phyloP scores from a whole-genome alignment of 2,329 filamentous ascomycete species.

The Penicillium sp. region DNA sequence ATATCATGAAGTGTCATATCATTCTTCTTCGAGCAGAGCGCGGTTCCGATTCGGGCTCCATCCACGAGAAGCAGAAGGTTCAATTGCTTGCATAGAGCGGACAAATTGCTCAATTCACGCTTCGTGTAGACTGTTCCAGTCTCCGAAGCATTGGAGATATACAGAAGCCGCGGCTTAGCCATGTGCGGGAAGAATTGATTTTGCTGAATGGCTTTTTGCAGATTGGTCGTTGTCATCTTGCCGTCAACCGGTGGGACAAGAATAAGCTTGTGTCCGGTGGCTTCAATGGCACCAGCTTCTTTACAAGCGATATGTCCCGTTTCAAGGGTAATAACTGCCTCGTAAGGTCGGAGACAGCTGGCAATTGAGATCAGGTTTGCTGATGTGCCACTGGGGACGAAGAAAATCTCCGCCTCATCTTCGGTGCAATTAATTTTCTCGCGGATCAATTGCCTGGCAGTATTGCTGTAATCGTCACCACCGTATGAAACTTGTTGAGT shows the following conservation, averaged over 20 bases:
- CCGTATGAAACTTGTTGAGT: constrained; percentile 53
- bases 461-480: constrained; percentile 46
- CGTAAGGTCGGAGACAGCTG: constrained; percentile 52
- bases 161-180: constrained; percentile 54
- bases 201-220: constrained; percentile 47
- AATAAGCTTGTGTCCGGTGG: constrained; percentile 56
- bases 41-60: constrained; percentile 49
- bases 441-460: constrained; percentile 47
- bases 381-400: constrained; percentile 55
- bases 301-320: constrained; percentile 53
- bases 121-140: constrained; percentile 52
- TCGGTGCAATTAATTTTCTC: constrained; percentile 27
- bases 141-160: constrained; percentile 56
- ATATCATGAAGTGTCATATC: constrained; percentile 50
- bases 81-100: constrained; percentile 44
- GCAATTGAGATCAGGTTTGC: constrained; percentile 56
- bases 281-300: constrained; percentile 55
- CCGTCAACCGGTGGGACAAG: constrained; percentile 48
- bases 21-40: constrained; percentile 45
- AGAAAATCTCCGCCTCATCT: constrained; percentile 51
- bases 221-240: constrained; percentile 48
- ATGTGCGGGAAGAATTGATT: constrained; percentile 56
- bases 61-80: constrained; percentile 50
- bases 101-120: constrained; percentile 45
- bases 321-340: constrained; percentile 53